Base-by-base conservation (phyloP, 2,329 filamentous ascomycete genomes). In the Penicillium rolfsii region DNA sequence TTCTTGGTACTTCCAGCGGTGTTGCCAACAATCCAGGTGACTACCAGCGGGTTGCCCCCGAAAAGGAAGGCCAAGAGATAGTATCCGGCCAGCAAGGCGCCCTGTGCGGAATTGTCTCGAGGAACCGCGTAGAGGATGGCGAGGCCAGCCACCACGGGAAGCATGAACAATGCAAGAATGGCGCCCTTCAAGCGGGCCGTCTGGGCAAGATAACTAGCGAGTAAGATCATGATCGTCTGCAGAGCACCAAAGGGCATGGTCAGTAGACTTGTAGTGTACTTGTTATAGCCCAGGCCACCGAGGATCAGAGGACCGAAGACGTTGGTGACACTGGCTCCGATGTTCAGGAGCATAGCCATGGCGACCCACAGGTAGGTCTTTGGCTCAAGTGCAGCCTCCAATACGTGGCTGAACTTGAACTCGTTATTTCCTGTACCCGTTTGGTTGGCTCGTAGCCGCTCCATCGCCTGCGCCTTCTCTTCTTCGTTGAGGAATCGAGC, bases 21-120 rank as follows among this genome's bases (percentile, higher is more conserved):
- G 71, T 91, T 91, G 7, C 84, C 86, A 5, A 90, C 82, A 59
- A 90, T 87, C 88, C 88, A 91, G 0, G 85, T 83, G 0, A 90
- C 84, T 28, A 89, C 84, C 9, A 91, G 77, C 0, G 87, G 87
- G 66, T 88, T 89, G 1, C 83, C 85, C 1, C 86, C 86, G 62
- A 87, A 90, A 8, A 90, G 76, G 71, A 89, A 90, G 0, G 86
- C 84, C 0, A 89, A 80, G 1, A 90, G 77, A 66, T 90, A 90
- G 72, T 89, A 90, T 0, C 83, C 87, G 0, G 80, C 82, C 2
- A 90, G 77, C 2, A 89, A 69, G 0, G 80, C 75, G 0, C 81
- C 78, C 48, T 80, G 77, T n/a, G 81, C 72, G 0, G 76, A 71
- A 0, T 74, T 68, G 0, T 61, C 63, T 35, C 81, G 77, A 30